A percentile compares a stretch with the other conserved stretches of the same genome.
Evolutionary conservation across 352 stramenopile species (phyloP).

Genomic region (Pythium pectinolyticum): DNA sequence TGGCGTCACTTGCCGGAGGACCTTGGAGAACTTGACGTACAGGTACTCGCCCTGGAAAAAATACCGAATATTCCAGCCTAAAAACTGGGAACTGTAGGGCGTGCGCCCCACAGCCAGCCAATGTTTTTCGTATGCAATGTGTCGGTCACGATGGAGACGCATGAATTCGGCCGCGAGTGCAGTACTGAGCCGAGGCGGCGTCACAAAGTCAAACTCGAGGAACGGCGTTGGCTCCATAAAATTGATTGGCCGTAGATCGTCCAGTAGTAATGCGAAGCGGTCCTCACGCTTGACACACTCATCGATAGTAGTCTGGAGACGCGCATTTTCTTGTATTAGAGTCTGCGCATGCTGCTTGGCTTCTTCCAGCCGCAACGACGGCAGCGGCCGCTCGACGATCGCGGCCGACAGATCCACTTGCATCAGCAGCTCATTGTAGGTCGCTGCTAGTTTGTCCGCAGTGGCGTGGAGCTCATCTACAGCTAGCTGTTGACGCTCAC

Average conservation of each 20-base stretch:
- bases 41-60: conserved; percentile 34
- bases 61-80: conserved; percentile 50
- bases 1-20: conserved; percentile 34
- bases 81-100: conserved; percentile 34
- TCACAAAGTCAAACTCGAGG: conserved; percentile 8
- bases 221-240: background rate
- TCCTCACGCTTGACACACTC: conserved; percentile 49
- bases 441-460: conserved; percentile 34
- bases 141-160: conserved; percentile 35
- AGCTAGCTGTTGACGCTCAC: conserved; percentile 43
- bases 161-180: conserved; percentile 40
- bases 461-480: conserved; percentile 39
- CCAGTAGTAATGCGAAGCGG: conserved; percentile 47
- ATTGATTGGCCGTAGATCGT: conserved; percentile 29
- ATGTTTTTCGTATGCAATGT: conserved; percentile 34
- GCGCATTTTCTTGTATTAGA: conserved; percentile 39
- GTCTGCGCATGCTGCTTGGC: conserved; percentile 30
- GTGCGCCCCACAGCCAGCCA: conserved; percentile 24
- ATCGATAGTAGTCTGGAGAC: conserved; percentile 37
- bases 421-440: conserved; percentile 33
- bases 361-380: conserved; percentile 31
- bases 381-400: background rate
- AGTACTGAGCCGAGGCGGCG: conserved; percentile 25
- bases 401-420: background rate
- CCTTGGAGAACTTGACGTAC: conserved; percentile 49